Evolutionary conservation across 257 asterid genomes (phyloP), one percentile per base, ranked within the genome.

Genomic region (Solanum boliviense): DNA sequence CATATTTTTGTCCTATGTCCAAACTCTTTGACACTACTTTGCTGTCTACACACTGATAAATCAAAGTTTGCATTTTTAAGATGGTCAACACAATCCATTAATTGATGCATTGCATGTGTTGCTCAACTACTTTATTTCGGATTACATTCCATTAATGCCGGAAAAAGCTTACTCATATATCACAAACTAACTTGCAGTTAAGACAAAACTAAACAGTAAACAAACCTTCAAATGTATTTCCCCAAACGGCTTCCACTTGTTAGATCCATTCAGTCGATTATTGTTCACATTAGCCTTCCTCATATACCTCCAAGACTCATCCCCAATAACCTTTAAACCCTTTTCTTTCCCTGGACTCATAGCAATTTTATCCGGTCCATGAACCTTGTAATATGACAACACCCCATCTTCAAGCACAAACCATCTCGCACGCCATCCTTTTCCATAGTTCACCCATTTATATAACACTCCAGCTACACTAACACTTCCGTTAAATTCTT

Each of bases 371-470:
- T 97, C 95, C 62, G 99, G 99, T 10, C 98, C 99, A 90, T 93
- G 99, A 85, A 97, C 98, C 87, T 97, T 97, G 86, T 95, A 97
- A 90, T 97, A 97, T 34, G 99, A 95, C 78, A 97, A 89, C 89
- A 97, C 99, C 41, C 99, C 99, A 90, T 97, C 99, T 89, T 97
- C 98, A 93, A 97, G 88, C 90, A 94, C 97, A 84, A 97, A 97
- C 99, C 98, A 97, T 90, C 99, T 92, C 76, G 94, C 98, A 71
- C 96, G 94, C 99, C 99, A 97, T 2, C 99, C 98, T 89, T 97
- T 97, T 75, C 99, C 99, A 89, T 95, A 97, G 91, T 97, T 97
- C 90, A 97, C 99, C 98, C 99, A 97, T 87, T 97, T 97, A 86
- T 93, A 95, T 86, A 95, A 84, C 87, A 95, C 93, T 88, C 99